These are phyloP conservation scores for Daldinia caldariorum DNA, from an alignment of 495 filamentous ascomycete species.

Conservation along the genomic window DNA sequence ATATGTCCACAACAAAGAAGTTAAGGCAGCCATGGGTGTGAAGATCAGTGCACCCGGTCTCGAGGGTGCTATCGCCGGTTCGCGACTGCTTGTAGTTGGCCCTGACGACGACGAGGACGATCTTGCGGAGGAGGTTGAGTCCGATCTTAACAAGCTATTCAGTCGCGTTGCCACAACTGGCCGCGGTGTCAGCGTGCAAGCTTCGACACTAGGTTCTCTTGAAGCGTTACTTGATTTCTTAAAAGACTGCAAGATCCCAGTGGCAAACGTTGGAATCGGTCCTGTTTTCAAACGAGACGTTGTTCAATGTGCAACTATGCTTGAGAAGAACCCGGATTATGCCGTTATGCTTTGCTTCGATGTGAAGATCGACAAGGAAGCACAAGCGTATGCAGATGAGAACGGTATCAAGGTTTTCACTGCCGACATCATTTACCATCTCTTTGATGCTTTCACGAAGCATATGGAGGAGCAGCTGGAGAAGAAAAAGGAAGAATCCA, in stretches of 20 bases:
- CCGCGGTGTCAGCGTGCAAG: constrained; percentile 95
- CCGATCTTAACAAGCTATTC: constrained; percentile 90
- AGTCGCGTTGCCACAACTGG: constrained; percentile 88
- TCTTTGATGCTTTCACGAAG: constrained; percentile 95
- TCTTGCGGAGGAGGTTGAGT: constrained; percentile 95
- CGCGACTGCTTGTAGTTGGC: constrained; percentile 90
- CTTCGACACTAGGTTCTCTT: constrained; percentile 95
- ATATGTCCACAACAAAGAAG: constrained; percentile 99
- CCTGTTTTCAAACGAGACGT: constrained; percentile 99
- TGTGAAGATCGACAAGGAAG: constrained; percentile 98
- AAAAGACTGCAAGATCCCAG: constrained; percentile 92
- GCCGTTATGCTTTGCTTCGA: constrained; percentile 99
- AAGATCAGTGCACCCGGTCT: constrained; percentile 98
- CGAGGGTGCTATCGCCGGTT: constrained; percentile 96
- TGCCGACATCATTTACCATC: constrained; percentile 98
- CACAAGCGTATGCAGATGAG: constrained; percentile 87
- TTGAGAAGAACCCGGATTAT: constrained; percentile 94
- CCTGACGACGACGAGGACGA: constrained; percentile 96
- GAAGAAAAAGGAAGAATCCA: constrained; percentile 94
- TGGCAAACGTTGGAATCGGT: constrained; percentile 96
- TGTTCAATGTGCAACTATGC: constrained; percentile 94
- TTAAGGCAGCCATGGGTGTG: constrained; percentile 97
- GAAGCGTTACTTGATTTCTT: constrained; percentile 98
- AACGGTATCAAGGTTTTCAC: constrained; percentile 98
- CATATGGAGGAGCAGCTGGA: constrained; percentile 88